Conservation (phyloP, 805 yeast species). For the Nakazawaea anatomiae region DNA sequence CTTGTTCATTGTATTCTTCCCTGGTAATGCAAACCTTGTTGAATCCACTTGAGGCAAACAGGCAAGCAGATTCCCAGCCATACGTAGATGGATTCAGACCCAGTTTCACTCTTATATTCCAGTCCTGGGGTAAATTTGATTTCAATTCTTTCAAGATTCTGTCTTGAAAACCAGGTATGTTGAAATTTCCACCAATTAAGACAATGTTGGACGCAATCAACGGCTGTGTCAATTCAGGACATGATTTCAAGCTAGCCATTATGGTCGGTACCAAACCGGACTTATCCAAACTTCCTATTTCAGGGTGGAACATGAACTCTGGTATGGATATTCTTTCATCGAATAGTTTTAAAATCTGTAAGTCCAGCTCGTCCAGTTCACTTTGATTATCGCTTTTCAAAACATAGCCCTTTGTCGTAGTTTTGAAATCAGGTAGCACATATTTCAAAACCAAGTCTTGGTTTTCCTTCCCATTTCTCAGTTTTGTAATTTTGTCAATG, state of each 20-base stretch:
- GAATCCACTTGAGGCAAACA: constrained; percentile 34
- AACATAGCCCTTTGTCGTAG: constrained; percentile 72
- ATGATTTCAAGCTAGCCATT: constrained; percentile 57
- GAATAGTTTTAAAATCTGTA: constrained; percentile 59
- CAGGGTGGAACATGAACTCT: constrained; percentile 83
- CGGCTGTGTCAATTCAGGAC: constrained; percentile 73
- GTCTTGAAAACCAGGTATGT: constrained; percentile 58
- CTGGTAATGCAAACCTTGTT: constrained; percentile 57
- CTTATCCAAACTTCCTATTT: constrained; percentile 65
- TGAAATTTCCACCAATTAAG: constrained; percentile 77
- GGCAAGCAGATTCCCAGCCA: constrained; percentile 55
- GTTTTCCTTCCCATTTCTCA: constrained; percentile 16
- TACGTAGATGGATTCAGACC: constrained; percentile 25
- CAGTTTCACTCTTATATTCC: constrained; percentile 48
- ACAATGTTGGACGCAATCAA: constrained; percentile 74
- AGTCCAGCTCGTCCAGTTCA: constrained; percentile 31
- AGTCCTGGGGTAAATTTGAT: constrained; percentile 64
- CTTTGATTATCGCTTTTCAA: constrained; percentile 21
- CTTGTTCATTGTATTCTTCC: constrained; percentile 83
- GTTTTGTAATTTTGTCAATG: background rate
- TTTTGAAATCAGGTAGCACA: constrained; percentile 82
- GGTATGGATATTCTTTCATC: constrained; percentile 91
- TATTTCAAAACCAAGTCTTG: constrained; percentile 50
- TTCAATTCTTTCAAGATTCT: constrained; percentile 59
- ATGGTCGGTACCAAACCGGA: constrained; percentile 73